These are phyloP conservation scores for Fraxinus floribunda DNA, from an alignment of 305 asterid genomes.

Conservation along the genomic window DNA sequence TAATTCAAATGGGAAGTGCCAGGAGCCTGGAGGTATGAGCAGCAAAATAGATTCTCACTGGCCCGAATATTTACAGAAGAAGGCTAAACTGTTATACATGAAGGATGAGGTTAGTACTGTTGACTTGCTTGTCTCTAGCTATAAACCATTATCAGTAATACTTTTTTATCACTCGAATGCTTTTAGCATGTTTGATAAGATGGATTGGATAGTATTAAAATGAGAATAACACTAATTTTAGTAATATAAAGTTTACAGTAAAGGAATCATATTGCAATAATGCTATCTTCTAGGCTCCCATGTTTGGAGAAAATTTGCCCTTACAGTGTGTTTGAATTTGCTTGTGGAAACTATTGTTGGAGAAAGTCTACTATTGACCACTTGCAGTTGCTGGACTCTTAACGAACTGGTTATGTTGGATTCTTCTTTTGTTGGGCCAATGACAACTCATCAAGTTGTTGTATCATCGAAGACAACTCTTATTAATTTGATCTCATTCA, in stretches of 20 bases:
- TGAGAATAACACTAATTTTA: neutral
- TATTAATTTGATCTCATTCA: neutral
- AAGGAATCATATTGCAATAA: neutral
- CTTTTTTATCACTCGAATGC: neutral
- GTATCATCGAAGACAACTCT: neutral
- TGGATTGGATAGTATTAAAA: neutral
- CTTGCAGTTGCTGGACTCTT: neutral
- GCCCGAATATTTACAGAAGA: conserved; percentile 52
- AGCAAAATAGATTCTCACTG: conserved; percentile 34
- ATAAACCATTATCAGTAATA: neutral
- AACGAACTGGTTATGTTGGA: neutral
- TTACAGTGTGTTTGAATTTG: neutral
- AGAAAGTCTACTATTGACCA: neutral
- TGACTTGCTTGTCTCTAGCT: neutral
- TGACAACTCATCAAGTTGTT: neutral
- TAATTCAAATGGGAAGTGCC: conserved; percentile 31
- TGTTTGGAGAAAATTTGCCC: neutral
- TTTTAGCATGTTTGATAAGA: neutral
- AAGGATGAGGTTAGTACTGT: conserved; percentile 72
- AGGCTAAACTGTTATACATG: conserved; percentile 67
- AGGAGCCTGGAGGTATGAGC: conserved; percentile 29
- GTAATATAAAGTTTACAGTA: neutral
- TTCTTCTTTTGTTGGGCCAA: neutral
- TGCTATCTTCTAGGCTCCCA: neutral
- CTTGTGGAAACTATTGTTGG: neutral